Evolutionary conservation across 345 rosid species (phyloP).

Genomic region (Populus deltoides): DNA sequence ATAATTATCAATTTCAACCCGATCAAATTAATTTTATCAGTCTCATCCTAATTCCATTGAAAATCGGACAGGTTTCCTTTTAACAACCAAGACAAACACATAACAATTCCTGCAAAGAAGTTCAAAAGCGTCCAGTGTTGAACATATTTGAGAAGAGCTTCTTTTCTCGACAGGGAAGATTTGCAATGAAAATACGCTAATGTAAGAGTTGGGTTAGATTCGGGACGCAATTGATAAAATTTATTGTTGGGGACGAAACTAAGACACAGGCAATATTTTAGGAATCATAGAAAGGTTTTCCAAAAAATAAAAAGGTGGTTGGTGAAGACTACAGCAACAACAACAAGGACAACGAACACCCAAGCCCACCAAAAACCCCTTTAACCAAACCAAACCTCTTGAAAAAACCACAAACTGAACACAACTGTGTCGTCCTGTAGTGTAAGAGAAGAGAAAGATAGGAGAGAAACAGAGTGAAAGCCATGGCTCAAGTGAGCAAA

Average conservation of each 20-base stretch:
- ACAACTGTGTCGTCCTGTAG: not conserved
- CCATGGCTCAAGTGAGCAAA: conserved; percentile 64
- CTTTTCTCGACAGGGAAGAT: too few relatives aligned
- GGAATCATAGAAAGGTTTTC: not conserved
- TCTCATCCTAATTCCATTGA: not conserved
- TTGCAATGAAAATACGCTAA: not conserved
- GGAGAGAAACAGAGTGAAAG: not conserved
- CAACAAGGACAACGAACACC: too few relatives aligned
- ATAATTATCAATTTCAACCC: not conserved
- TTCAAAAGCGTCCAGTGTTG: not conserved
- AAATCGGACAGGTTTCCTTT: not conserved
- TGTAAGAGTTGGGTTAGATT: not conserved
- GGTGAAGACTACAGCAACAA: not conserved
- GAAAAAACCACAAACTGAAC: not conserved
- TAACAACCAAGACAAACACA: not conserved
- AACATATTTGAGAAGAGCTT: not conserved
- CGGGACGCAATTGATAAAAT: not conserved
- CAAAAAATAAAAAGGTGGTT: not conserved
- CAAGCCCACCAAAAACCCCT: conserved; percentile 6
- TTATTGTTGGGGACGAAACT: not conserved
- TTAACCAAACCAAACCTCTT: not conserved
- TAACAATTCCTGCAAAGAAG: not conserved
- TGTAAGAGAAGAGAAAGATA: not conserved
- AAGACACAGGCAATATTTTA: not conserved
- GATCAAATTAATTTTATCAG: not conserved